Evolutionary conservation across 306 rosid genomes (phyloP), one percentile per base, ranked within the genome.

Genomic region (Cucurbita ficifolia): DNA sequence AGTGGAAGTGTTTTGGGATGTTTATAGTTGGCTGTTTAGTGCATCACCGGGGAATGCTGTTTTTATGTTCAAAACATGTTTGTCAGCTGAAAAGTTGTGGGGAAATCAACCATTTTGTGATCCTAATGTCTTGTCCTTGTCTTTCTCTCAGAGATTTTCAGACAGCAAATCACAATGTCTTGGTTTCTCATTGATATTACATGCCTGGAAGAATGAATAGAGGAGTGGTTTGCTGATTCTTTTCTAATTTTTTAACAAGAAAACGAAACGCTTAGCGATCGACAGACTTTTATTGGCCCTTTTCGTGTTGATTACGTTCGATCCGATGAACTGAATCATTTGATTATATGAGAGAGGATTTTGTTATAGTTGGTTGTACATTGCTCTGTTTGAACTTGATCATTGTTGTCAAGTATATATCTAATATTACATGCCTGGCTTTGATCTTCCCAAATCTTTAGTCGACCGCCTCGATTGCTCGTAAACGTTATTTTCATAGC

Each of bases 1-100:
- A 5, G 88, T 94, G 16, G 99, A 94, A 80, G 88, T 94, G 70
- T 87, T 87, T 77, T 94, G 99, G 99, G 99, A 94, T 81, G 97
- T 88, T 21, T 92, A 94, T 84, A 89, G 71, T 84, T 94, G 99
- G 99, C 96, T 94, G 76, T 94, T 91, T 35, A 80, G 90, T 53
- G 18, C 92, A 63, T 82, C 96, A 48, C 80, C 85, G 21, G 91
- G 91, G 60, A 84, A 76, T 77, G 97, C 99, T 57, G 96, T 94
- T 76, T 94, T 94, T 76, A 85, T 94, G 97, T 94, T 94, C 90
- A 87, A 86, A 79, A 89, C 96, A 74, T 79, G 92, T 77, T 77
- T 77, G 49, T 83, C 96, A 0, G 77, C 84, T 2, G 96, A 94
- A 59, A 94, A 89, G 84, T 61, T 88, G 80, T 85, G 91, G 91